phyloP scores from a whole-genome alignment of 805 yeast species.

The Cyberlindnera japonica region DNA sequence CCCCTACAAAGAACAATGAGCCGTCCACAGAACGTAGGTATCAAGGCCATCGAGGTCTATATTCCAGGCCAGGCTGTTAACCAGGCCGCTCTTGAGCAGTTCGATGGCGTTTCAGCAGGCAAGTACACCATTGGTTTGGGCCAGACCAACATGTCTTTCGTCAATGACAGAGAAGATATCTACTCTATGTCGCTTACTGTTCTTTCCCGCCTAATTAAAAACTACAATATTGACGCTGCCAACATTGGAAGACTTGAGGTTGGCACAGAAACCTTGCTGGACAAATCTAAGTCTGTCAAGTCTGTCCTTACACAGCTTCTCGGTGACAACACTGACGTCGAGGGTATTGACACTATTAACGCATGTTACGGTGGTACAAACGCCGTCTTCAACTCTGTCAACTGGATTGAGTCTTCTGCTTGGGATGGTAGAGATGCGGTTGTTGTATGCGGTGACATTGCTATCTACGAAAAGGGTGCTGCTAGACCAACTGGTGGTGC shows the following conservation, averaged over 20 bases:
- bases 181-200: conserved; percentile 94
- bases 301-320: conserved; percentile 93
- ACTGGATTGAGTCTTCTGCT: conserved; percentile 92
- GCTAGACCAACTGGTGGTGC: conserved; percentile 99
- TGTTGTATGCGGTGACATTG: conserved; percentile 97
- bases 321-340: conserved; percentile 84
- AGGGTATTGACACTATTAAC: conserved; percentile 93
- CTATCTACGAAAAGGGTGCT: conserved; percentile 93
- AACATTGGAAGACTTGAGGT: conserved; percentile 93
- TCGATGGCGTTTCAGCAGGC: conserved; percentile 85
- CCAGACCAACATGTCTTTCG: conserved; percentile 97
- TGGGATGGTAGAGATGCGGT: conserved; percentile 99
- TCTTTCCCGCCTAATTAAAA: conserved; percentile 66
- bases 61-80: conserved; percentile 81
- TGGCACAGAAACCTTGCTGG: conserved; percentile 95
- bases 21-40: conserved; percentile 84
- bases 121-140: conserved; percentile 98
- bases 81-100: conserved; percentile 83
- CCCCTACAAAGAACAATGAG: conserved; percentile 5
- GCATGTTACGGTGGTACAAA: conserved; percentile 99
- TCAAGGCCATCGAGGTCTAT: conserved; percentile 92
- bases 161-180: conserved; percentile 95
- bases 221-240: conserved; percentile 78
- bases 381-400: conserved; percentile 88
- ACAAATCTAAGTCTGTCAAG: conserved; percentile 95